Conservation (phyloP, 257 asterid species). For the Anisodus tanguticus region DNA sequence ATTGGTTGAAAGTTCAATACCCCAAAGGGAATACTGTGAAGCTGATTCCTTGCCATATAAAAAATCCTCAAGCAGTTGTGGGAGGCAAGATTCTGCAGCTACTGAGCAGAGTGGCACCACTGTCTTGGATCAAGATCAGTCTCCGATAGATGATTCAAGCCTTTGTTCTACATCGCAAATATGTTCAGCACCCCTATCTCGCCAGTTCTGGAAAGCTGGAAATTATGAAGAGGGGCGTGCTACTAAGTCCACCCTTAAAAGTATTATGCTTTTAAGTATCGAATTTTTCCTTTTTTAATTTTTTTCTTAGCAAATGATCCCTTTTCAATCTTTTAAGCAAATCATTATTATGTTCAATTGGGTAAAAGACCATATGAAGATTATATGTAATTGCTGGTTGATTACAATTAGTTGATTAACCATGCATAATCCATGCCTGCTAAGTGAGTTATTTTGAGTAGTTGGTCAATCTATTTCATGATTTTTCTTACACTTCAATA, state of each 20-base stretch:
- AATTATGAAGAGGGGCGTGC: conserved; percentile 61
- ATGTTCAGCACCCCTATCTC: conserved; percentile 75
- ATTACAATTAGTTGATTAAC: background rate
- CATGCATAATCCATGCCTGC: conserved; percentile 22
- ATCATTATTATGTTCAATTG: conserved; percentile 4
- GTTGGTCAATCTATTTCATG: conserved; percentile 16
- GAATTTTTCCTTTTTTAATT: background rate
- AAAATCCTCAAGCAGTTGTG: conserved; percentile 37
- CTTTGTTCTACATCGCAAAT: conserved; percentile 77
- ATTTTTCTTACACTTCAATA: conserved; percentile 5
- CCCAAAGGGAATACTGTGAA: conserved; percentile 31
- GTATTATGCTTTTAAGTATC: conserved; percentile 48
- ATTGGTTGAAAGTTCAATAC: conserved; percentile 48
- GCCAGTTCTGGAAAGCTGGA: conserved; percentile 99
- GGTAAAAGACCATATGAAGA: conserved; percentile 14
- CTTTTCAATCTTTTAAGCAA: background rate
- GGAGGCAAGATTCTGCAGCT: conserved; percentile 40
- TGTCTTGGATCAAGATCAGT: conserved; percentile 44
- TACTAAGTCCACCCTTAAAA: conserved; percentile 59
- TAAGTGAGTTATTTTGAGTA: conserved; percentile 23
- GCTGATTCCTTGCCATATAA: no score
- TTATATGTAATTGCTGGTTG: background rate
- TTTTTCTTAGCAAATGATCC: background rate
- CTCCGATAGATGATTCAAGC: conserved; percentile 59
- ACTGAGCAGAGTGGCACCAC: conserved; percentile 47